Evolutionary conservation across 202 grass and related monocot genomes (phyloP).

Genomic region (Thinopyrum obtusiflorum): DNA sequence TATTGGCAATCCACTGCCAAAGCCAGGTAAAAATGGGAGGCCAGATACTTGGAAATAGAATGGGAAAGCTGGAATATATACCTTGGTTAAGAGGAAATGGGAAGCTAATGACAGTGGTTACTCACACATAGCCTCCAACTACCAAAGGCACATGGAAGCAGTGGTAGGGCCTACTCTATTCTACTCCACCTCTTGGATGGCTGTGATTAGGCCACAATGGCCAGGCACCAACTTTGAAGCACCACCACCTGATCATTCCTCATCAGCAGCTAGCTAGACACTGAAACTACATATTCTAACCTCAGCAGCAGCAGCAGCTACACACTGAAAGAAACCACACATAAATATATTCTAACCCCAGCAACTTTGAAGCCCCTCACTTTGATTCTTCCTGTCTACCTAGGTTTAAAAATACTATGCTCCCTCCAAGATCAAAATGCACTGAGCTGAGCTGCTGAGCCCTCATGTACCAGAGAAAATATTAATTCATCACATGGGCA

Average conservation of each 20-base stretch:
- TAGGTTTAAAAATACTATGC: constrained; percentile 56
- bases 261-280: constrained; percentile 29
- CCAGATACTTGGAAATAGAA: not conserved
- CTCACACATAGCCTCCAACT: constrained; percentile 51
- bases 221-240: constrained; percentile 67
- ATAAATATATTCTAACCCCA: constrained; percentile 21
- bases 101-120: constrained; percentile 50
- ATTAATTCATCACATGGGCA: constrained; percentile 29
- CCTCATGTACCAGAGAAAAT: constrained; percentile 42
- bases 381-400: constrained; percentile 87
- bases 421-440: constrained; percentile 37
- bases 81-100: constrained; percentile 1
- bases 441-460: constrained; percentile 33
- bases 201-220: constrained; percentile 64
- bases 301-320: constrained; percentile 32
- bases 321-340: constrained; percentile 18
- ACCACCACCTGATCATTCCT: constrained; percentile 65
- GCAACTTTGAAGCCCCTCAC: constrained; percentile 46
- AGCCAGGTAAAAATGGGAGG: constrained; percentile 21
- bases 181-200: constrained; percentile 48
- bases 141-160: constrained; percentile 62
- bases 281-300: constrained; percentile 45
- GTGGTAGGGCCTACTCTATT: constrained; percentile 46
- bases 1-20: constrained; percentile 12
- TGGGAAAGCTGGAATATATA: not conserved